A percentile compares a stretch with the other conserved stretches of the same genome.
These are phyloP conservation scores for Coffea humblotiana DNA, from an alignment of 305 asterid genomes.

Conservation along the genomic window DNA sequence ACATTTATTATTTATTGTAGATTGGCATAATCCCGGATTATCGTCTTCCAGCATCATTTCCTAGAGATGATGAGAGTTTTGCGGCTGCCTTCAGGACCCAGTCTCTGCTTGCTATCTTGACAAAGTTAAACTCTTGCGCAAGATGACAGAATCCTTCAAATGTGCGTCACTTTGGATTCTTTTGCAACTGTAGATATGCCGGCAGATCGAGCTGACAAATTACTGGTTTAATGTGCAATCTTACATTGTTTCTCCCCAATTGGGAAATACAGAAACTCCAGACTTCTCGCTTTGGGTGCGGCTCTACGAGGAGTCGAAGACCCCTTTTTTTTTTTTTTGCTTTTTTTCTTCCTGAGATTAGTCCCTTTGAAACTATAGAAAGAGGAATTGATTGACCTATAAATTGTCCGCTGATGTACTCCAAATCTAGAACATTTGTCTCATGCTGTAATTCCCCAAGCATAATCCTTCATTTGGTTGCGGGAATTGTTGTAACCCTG, in stretches of 20 bases:
- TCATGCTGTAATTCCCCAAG: background rate
- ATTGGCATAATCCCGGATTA: slow-evolving; percentile 87
- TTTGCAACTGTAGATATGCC: slow-evolving; percentile 9
- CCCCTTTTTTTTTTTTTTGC: no score
- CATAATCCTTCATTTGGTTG: background rate
- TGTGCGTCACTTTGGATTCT: background rate
- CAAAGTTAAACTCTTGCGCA: slow-evolving; percentile 57
- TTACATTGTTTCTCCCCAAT: background rate
- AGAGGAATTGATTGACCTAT: background rate
- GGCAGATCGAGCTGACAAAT: background rate
- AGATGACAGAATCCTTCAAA: slow-evolving; percentile 30
- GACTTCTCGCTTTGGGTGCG: background rate
- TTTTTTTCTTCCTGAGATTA: no score
- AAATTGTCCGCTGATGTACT: background rate
- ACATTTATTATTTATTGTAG: slow-evolving; percentile 26
- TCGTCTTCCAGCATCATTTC: slow-evolving; percentile 79
- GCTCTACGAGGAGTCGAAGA: background rate
- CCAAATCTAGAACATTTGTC: background rate
- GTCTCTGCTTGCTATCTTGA: slow-evolving; percentile 71
- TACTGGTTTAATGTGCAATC: background rate
- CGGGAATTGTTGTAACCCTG: background rate
- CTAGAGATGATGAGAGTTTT: slow-evolving; percentile 77
- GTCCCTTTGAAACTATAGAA: background rate
- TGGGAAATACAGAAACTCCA: background rate
- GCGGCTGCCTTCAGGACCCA: slow-evolving; percentile 85